phyloP scores from a whole-genome alignment of 1,139 yeast species.

The Sugiyamaella xylanicola region DNA sequence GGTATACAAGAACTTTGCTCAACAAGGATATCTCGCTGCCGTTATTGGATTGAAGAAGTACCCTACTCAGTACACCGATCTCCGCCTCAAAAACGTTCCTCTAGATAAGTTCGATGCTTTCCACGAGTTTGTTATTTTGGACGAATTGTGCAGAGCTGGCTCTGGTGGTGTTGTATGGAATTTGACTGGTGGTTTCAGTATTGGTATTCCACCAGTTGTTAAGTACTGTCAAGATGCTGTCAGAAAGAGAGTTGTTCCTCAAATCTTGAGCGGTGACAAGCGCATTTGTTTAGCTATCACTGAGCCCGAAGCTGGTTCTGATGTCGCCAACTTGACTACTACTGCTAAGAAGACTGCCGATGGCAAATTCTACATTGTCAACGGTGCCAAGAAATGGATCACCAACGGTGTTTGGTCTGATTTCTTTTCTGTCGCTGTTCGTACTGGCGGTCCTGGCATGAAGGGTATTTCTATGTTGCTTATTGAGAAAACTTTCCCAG shows the following conservation, averaged over 20 bases:
- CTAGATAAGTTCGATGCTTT: conserved; percentile 45
- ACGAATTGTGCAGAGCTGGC: conserved; percentile 46
- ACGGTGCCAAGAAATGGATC: conserved; percentile 51
- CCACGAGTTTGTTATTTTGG: conserved; percentile 44
- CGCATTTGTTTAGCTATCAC: conserved; percentile 48
- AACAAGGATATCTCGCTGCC: conserved; percentile 41
- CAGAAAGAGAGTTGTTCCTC: conserved; percentile 43
- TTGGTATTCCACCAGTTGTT: conserved; percentile 47
- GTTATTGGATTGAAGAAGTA: conserved; percentile 40
- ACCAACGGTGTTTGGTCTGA: conserved; percentile 50
- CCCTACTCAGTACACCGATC: conserved; percentile 42
- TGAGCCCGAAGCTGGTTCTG: conserved; percentile 50
- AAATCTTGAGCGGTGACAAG: conserved; percentile 44
- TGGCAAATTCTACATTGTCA: conserved; percentile 48
- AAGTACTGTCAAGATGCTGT: conserved; percentile 42
- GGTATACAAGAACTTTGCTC: conserved; percentile 41
- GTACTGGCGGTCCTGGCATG: conserved; percentile 49
- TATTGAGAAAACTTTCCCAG: conserved; percentile 46
- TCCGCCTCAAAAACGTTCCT: conserved; percentile 41
- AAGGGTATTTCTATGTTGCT: conserved; percentile 47
- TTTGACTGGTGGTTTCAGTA: conserved; percentile 46
- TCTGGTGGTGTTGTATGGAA: conserved; percentile 48
- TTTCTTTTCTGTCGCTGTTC: conserved; percentile 50
- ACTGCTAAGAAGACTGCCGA: conserved; percentile 45
- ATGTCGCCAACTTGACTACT: conserved; percentile 48